Evolutionary conservation across 805 yeast species (phyloP), one percentile per base, ranked within the genome.

Genomic region (Metschnikowia corniflorae): DNA sequence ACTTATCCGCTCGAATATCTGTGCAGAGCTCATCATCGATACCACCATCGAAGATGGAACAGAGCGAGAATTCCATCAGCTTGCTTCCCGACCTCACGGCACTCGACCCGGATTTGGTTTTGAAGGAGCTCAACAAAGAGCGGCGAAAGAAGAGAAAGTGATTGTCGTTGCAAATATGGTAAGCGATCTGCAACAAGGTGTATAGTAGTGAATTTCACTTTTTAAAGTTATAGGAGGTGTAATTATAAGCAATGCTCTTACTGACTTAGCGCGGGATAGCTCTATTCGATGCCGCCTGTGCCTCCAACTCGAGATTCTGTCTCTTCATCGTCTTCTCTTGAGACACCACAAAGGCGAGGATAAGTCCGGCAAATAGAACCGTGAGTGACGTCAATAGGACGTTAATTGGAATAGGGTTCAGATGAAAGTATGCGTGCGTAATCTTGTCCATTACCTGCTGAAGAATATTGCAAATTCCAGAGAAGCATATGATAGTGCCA

Each of bases 381-480:
- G 94, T 86, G 22, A 74, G 49, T 0, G 54, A 39, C 1, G 86
- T 68, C 40, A 91, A 65, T 1, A 70, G 39, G 0, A 65, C 28
- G 57, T 89, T 89, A 16, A 86, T 73, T 0, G 97, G 96, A 2
- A 70, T 70, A 15, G 97, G 97, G 57, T 89, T 80, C 75, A 77
- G 77, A 33, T 75, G 44, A 56, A 85, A 83, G 6, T 66, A 60
- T 22, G 70, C 68, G 55, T 86, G 95, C 0, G 96, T 88, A 24
- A 72, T 49, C 29, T 64, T 65, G 55, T 89, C 97, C 53, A 91
- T 60, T 2, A 65, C 61, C 16, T 82, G 79, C 53, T 86, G 96
- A 5, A 75, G 53, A 49, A 86, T 67, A 58, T 88, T 89, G 58
- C 82, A 76, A n/a, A 82, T 42, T 5, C 97, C 97, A 12, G 95